Percentiles rank a stretch among this genome's conserved stretches.
These are phyloP conservation scores for Cystobasidiopsis lactophilus DNA, from an alignment of 768 basidiomycete species.

Conservation along the genomic window DNA sequence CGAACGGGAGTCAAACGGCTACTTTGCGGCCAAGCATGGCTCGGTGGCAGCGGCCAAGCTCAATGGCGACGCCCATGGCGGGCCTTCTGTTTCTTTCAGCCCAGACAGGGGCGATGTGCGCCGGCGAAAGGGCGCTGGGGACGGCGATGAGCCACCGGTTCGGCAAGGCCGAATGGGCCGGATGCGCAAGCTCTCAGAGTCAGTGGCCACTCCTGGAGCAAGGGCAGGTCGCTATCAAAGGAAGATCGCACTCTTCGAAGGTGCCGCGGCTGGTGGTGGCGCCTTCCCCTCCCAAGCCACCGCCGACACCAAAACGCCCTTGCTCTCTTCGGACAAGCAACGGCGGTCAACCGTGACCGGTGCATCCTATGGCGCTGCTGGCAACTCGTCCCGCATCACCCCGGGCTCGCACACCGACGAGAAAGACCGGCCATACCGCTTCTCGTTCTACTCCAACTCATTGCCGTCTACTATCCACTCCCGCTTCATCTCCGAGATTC, in stretches of 20 bases:
- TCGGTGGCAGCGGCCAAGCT: slow-evolving; percentile 5
- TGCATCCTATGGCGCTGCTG: slow-evolving; percentile 13
- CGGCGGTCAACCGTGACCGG: slow-evolving; percentile 8
- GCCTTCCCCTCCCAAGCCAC: slow-evolving; percentile 11
- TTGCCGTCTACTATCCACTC: slow-evolving; percentile 86
- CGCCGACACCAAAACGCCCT: slow-evolving; percentile 29
- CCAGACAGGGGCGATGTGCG: slow-evolving; percentile 16
- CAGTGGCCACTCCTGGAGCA: slow-evolving; percentile 37
- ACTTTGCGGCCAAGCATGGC: slow-evolving; percentile 30
- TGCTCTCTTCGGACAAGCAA: slow-evolving; percentile 10
- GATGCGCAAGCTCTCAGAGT: slow-evolving; percentile 71
- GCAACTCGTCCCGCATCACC: slow-evolving; percentile 18
- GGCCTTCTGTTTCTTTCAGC: slow-evolving; percentile 10
- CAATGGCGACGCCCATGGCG: neutral
- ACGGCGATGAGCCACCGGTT: slow-evolving; percentile 21
- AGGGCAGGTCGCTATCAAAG: slow-evolving; percentile 30
- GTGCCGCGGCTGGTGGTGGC: slow-evolving; percentile 24
- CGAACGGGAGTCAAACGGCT: slow-evolving; percentile 45
- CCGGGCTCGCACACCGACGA: slow-evolving; percentile 23
- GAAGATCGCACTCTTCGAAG: slow-evolving; percentile 81
- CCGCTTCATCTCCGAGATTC: slow-evolving; percentile 71
- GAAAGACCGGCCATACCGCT: slow-evolving; percentile 77
- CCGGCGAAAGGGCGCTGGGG: slow-evolving; percentile 14
- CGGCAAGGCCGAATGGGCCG: slow-evolving; percentile 28
- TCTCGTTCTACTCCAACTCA: slow-evolving; percentile 93